phyloP scores from a whole-genome alignment of 768 basidiomycete species.

The Pulveroboletus sp. region DNA sequence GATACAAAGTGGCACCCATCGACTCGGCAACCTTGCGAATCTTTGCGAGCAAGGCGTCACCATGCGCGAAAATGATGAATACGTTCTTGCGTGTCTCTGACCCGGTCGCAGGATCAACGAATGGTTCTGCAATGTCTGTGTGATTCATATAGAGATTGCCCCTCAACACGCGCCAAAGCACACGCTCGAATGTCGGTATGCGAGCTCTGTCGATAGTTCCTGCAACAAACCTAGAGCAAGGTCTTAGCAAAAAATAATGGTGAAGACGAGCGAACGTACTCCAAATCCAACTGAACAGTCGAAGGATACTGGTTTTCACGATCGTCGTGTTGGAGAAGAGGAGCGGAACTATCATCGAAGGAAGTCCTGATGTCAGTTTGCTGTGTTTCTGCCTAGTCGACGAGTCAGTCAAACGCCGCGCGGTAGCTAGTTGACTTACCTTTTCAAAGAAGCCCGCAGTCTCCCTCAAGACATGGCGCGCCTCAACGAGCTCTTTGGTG shows the following conservation, averaged over 20 bases:
- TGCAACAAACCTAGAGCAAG: slow-evolving; percentile 73
- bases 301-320: slow-evolving; percentile 60
- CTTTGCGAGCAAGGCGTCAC: slow-evolving; percentile 86
- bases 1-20: slow-evolving; percentile 97
- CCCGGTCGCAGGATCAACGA: slow-evolving; percentile 81
- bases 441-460: slow-evolving; percentile 95
- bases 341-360: slow-evolving; percentile 88
- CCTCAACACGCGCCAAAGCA: slow-evolving; percentile 95
- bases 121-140: slow-evolving; percentile 90
- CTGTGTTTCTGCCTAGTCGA: slow-evolving; percentile 66
- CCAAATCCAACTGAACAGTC: slow-evolving; percentile 76
- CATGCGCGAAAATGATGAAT: slow-evolving; percentile 99
- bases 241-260: background rate
- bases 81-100: slow-evolving; percentile 93
- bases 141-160: slow-evolving; percentile 99
- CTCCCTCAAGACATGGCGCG: slow-evolving; percentile 89
- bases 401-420: slow-evolving; percentile 6
- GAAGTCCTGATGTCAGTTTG: slow-evolving; percentile 80
- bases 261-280: slow-evolving; percentile 51
- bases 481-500: slow-evolving; percentile 84
- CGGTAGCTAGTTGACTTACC: slow-evolving; percentile 39
- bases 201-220: slow-evolving; percentile 94
- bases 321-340: slow-evolving; percentile 89
- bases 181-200: slow-evolving; percentile 91
- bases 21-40: slow-evolving; percentile 98